These are phyloP conservation scores for Solanum verrucosum DNA, from an alignment of 257 asterid species.

Conservation along the genomic window DNA sequence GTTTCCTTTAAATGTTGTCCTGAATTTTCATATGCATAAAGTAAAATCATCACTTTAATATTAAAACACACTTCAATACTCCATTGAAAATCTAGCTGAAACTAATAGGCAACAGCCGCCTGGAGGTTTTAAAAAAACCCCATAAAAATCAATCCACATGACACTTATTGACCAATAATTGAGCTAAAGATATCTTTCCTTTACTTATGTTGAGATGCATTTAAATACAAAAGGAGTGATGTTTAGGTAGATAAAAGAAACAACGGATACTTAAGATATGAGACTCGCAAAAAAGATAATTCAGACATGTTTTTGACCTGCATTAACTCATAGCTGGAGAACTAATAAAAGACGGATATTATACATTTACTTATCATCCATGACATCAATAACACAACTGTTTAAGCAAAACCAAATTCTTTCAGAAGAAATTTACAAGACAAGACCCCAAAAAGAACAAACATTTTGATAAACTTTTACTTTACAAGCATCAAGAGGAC, in stretches of 20 bases:
- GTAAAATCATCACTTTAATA: no score
- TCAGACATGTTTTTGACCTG: background rate
- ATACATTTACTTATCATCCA: background rate
- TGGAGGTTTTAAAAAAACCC: no score
- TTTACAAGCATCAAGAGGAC: background rate
- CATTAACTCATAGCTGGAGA: background rate
- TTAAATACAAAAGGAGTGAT: no score
- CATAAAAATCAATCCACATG: no score
- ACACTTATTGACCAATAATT: no score
- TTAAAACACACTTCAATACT: no score
- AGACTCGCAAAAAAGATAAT: background rate
- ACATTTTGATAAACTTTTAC: background rate
- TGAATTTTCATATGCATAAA: no score
- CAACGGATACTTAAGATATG: background rate
- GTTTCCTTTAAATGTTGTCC: no score
- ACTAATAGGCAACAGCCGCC: no score
- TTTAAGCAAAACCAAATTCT: background rate
- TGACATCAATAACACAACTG: background rate
- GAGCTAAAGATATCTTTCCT: no score
- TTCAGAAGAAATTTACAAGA: background rate
- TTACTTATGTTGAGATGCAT: fast-evolving
- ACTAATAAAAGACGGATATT: background rate
- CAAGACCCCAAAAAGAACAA: background rate
- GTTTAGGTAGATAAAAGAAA: no score
- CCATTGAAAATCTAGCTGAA: no score